These are phyloP conservation scores for Trametes pubescens DNA, from an alignment of 1,284 basidiomycete genomes.

Conservation along the genomic window DNA sequence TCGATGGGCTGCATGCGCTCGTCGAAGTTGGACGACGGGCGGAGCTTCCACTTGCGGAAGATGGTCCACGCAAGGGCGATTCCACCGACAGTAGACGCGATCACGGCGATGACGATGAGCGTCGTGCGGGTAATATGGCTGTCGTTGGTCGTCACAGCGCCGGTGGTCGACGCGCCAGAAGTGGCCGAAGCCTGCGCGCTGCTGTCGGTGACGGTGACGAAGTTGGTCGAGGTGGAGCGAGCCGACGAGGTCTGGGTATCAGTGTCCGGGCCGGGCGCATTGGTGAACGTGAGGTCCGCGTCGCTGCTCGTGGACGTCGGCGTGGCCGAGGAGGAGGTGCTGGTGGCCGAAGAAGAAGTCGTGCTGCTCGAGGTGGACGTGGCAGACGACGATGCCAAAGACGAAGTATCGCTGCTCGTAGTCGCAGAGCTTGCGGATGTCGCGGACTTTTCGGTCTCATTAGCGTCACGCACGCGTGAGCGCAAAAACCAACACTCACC, in stretches of 20 bases:
- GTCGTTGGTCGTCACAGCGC: slow-evolving; percentile 22
- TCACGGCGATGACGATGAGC: slow-evolving; percentile 75
- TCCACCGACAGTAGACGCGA: slow-evolving; percentile 74
- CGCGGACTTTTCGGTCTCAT: not conserved
- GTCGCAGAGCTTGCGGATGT: slow-evolving; percentile 6
- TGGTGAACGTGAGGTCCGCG: slow-evolving; percentile 11
- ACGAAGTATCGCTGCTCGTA: not conserved
- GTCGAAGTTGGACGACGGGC: slow-evolving; percentile 81
- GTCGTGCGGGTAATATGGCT: slow-evolving; percentile 57
- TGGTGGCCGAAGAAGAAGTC: slow-evolving; percentile 25
- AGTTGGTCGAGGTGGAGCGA: slow-evolving; percentile 23
- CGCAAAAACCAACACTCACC: not conserved
- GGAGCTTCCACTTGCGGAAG: slow-evolving; percentile 92
- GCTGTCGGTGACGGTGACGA: slow-evolving; percentile 31
- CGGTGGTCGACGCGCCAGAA: slow-evolving; percentile 25
- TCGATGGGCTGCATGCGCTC: slow-evolving; percentile 85
- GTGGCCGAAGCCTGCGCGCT: slow-evolving; percentile 20
- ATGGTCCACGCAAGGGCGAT: slow-evolving; percentile 82
- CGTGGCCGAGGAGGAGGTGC: slow-evolving; percentile 25
- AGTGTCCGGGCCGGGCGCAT: slow-evolving; percentile 13
- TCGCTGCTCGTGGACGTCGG: slow-evolving; percentile 26
- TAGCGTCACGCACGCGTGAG: not conserved
- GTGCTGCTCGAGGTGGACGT: slow-evolving; percentile 17
- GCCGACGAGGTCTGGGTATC: slow-evolving; percentile 30
- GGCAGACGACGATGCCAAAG: not conserved